Percentiles rank a stretch among this genome's conserved stretches.
phyloP scores from a whole-genome alignment of 805 yeast species.

The Schwanniomyces occidentalis region DNA sequence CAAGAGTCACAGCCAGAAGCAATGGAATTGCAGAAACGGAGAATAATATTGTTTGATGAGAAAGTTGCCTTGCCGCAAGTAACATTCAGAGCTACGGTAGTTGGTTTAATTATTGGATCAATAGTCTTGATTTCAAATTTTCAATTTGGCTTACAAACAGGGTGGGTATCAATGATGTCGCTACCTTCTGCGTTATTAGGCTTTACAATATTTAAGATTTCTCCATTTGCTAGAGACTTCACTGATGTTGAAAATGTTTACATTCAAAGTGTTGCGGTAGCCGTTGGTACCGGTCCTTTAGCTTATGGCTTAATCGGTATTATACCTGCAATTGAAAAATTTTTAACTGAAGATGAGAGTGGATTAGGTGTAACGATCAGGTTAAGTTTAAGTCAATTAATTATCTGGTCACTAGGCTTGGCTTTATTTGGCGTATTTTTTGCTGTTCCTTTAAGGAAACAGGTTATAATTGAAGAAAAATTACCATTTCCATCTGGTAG shows the following conservation, averaged over 20 bases:
- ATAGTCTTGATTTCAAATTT: constrained; percentile 85
- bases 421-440: constrained; percentile 96
- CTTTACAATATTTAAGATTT: constrained; percentile 72
- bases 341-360: constrained; percentile 74
- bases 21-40: no score
- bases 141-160: constrained; percentile 95
- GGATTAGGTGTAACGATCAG: constrained; percentile 49
- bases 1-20: no score
- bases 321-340: constrained; percentile 92
- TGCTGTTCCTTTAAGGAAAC: constrained; percentile 84
- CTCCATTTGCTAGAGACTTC: constrained; percentile 43
- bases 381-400: constrained; percentile 50
- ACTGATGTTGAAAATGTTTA: constrained; percentile 94
- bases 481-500: constrained; percentile 93
- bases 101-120: constrained; percentile 85
- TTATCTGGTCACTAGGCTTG: constrained; percentile 82
- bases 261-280: constrained; percentile 90
- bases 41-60: constrained; percentile 33
- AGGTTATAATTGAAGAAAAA: constrained; percentile 84
- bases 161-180: constrained; percentile 99
- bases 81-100: constrained; percentile 69
- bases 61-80: constrained; percentile 63
- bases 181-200: constrained; percentile 90
- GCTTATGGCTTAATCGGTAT: constrained; percentile 96
- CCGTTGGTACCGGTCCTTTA: constrained; percentile 96